These are phyloP conservation scores for Diophrys sp. DNA, from an alignment of 73 alveolate genomes.

Conservation along the genomic window DNA sequence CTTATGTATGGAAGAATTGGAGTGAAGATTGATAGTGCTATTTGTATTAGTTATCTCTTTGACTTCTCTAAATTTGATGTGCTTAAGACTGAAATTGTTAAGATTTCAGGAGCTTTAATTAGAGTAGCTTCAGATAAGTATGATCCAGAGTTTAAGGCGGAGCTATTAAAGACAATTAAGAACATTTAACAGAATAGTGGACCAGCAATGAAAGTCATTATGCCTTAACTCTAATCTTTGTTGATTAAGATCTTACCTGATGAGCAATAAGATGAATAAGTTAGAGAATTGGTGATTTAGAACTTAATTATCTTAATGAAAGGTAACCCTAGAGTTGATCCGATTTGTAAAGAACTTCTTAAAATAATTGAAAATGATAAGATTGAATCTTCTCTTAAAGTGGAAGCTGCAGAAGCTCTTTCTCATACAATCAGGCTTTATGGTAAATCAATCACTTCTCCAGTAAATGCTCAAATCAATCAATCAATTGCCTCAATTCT, in stretches of 20 bases:
- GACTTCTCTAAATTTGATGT: constrained; percentile 38
- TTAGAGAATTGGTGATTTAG: constrained; percentile 35
- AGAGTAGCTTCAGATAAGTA: constrained; percentile 76
- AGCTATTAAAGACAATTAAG: constrained; percentile 52
- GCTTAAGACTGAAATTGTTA: constrained; percentile 39
- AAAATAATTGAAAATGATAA: constrained; percentile 36
- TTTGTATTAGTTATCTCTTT: constrained; percentile 26
- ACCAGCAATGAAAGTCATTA: constrained; percentile 52
- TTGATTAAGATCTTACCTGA: constrained; percentile 65
- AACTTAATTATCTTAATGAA: constrained; percentile 18
- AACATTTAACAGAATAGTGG: constrained; percentile 15
- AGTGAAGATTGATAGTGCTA: constrained; percentile 44
- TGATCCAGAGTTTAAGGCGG: constrained; percentile 69
- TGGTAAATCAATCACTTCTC: constrained; percentile 38
- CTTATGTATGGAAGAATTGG: constrained; percentile 36
- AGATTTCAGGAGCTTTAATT: constrained; percentile 78
- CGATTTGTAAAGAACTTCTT: constrained; percentile 43
- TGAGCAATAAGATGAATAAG: constrained; percentile 24
- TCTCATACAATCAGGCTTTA: constrained; percentile 19
- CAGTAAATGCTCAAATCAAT: constrained; percentile 20
- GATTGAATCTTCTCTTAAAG: constrained; percentile 14
- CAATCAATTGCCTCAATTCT: not conserved
- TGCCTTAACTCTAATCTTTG: constrained; percentile 72
- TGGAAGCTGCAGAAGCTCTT: constrained; percentile 34
- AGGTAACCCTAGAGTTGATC: constrained; percentile 39